Evolutionary conservation across 2,329 filamentous ascomycete genomes (phyloP), one percentile per base, ranked within the genome.

Genomic region (Trichoderma citrinoviride): DNA sequence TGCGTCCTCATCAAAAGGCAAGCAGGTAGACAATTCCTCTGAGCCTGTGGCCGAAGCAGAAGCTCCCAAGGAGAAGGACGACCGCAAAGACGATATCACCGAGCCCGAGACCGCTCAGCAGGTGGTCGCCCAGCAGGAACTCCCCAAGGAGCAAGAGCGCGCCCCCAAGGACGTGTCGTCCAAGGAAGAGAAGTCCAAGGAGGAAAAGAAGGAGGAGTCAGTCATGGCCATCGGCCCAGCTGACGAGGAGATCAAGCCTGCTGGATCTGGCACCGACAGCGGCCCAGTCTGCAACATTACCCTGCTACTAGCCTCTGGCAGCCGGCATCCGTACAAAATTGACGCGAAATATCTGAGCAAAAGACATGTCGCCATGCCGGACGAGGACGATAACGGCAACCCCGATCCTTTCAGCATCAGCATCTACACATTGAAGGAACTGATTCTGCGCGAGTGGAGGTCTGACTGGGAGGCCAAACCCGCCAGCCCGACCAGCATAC

Each of bases 371-470:
- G 85, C 85, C 54, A 86, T 95, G 1, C 89, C 92, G 21, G 88
- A 89, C 37, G 78, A 85, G 69, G 85, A 82, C 10, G 82, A 84
- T 65, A 75, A 77, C 27, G 87, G 87, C 37, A 82, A 78, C 67
- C 83, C 85, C 68, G 92, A 97, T 73, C 93, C 93, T 1, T 93
- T 92, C 74, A 91, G 89, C 74, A 92, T 98, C 78, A 96, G 91
- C 70, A 90, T 97, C 57, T 97, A 97, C 75, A 96, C 92, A 3
- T 80, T 98, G 69, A 97, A 97, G 78, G 93, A 97, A 79, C 81
- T 97, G 73, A 97, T 98, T 74, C 85, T 95, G 80, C 85, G 92
- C 71, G 93, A 97, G 76, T 98, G 94, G 94, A 85, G 92, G 70
- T 89, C 88, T 71, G 92, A 97, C 74, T 97, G 94, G 94, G 93